Percentiles rank a stretch among this genome's conserved stretches.
phyloP scores from a whole-genome alignment of 163 green algal genomes.

The Botryococcus braunii region DNA sequence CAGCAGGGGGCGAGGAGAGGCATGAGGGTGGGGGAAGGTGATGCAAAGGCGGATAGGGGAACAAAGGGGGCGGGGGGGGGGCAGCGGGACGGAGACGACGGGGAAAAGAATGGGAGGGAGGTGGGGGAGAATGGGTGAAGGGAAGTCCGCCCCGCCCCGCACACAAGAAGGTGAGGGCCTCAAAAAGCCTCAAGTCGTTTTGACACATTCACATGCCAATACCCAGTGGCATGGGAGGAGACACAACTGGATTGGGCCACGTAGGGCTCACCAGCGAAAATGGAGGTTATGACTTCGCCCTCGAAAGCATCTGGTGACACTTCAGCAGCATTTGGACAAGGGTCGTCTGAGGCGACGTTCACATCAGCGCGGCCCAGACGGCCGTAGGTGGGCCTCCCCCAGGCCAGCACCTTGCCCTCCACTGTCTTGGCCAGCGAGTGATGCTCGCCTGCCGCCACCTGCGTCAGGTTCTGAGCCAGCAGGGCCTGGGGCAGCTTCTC shows the following conservation, averaged over 20 bases:
- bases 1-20: too few relatives aligned
- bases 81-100: too few relatives aligned
- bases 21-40: too few relatives aligned
- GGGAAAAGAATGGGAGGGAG: too few relatives aligned
- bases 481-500: constrained; percentile 28
- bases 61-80: too few relatives aligned
- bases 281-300: constrained; percentile 29
- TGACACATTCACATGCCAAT: constrained; percentile 2
- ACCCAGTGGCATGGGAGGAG: too few relatives aligned
- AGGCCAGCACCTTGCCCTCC: background rate
- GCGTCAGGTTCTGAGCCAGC: constrained; percentile 14
- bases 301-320: constrained; percentile 45
- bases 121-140: too few relatives aligned
- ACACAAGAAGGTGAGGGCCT: background rate
- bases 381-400: constrained; percentile 62
- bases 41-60: too few relatives aligned
- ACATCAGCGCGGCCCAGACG: constrained; percentile 55
- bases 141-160: too few relatives aligned
- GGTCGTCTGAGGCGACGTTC: constrained; percentile 18
- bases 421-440: constrained; percentile 63
- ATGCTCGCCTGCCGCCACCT: constrained; percentile 63
- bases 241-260: background rate
- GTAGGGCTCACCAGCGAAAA: constrained; percentile 31
- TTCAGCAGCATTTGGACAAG: constrained; percentile 29
- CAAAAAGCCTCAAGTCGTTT: background rate